Conservation (phyloP, 306 rosid species). For the Calophaca sinica region DNA sequence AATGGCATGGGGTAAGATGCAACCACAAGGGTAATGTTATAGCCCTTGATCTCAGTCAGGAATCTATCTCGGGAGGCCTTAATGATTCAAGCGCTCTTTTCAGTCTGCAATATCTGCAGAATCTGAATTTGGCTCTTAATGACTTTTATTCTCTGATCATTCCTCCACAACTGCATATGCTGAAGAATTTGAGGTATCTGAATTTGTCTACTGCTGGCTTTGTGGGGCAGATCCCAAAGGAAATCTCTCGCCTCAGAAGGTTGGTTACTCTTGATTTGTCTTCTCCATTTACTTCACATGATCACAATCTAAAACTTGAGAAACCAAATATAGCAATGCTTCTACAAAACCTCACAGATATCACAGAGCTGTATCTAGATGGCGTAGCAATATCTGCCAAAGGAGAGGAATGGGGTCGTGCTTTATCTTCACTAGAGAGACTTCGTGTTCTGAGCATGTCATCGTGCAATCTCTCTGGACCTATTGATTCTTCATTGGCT, state of each 20-base stretch:
- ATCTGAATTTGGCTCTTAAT: conserved; percentile 46
- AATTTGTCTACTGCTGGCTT: conserved; percentile 53
- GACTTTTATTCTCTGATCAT: not conserved
- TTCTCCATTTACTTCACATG: not conserved
- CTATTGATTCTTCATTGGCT: conserved; percentile 45
- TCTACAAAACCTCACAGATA: conserved; percentile 44
- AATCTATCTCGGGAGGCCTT: conserved; percentile 36
- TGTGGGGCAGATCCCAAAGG: conserved; percentile 46
- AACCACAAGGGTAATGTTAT: conserved; percentile 26
- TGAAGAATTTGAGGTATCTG: conserved; percentile 45
- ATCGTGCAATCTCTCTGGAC: conserved; percentile 51
- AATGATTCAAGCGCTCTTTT: conserved; percentile 43
- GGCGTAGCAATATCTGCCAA: conserved; percentile 45
- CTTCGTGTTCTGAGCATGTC: conserved; percentile 51
- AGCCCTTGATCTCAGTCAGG: conserved; percentile 42
- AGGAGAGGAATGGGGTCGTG: conserved; percentile 56
- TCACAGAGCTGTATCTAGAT: conserved; percentile 55
- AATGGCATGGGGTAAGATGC: conserved; percentile 63
- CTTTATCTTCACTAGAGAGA: conserved; percentile 25
- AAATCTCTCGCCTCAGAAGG: conserved; percentile 45
- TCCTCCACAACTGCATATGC: conserved; percentile 26
- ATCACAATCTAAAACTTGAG: conserved; percentile 14
- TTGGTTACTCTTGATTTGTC: conserved; percentile 54
- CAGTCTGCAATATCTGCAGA: conserved; percentile 28
- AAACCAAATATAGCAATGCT: conserved; percentile 34